Percentiles rank a stretch among this genome's conserved stretches.
These are phyloP conservation scores for Toxoplasma gondii DNA, from an alignment of 169 alveolate genomes.

Conservation along the genomic window DNA sequence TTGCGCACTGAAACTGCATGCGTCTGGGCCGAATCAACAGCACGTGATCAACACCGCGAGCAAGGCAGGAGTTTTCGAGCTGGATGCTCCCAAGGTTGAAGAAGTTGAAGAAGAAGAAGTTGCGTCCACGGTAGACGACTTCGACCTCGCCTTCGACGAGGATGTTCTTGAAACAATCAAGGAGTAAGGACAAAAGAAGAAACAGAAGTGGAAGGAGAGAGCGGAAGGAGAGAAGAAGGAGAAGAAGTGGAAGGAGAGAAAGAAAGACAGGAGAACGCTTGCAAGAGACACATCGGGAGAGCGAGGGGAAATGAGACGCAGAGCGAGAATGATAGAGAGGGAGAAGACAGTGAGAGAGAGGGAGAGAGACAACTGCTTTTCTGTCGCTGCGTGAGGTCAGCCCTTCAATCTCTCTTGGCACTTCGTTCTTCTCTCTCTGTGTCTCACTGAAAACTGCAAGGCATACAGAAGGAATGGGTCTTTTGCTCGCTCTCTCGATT, in stretches of 20 bases:
- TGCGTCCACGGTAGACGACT: not conserved
- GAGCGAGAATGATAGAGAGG: too few species aligned
- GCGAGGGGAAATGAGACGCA: too few species aligned
- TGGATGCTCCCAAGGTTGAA: not conserved
- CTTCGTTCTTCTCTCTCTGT: too few species aligned
- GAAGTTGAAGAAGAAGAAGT: not conserved
- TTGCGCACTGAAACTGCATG: constrained; percentile 1
- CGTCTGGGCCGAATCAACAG: not conserved
- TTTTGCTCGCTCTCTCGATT: too few species aligned
- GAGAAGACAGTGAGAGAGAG: too few species aligned
- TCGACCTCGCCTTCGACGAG: not conserved
- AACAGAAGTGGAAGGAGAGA: not conserved
- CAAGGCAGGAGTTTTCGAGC: not conserved
- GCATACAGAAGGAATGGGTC: too few species aligned
- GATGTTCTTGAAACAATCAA: not conserved
- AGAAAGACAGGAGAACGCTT: too few species aligned
- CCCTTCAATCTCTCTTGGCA: too few species aligned
- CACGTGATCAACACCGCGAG: not conserved
- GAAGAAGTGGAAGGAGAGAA: not conserved
- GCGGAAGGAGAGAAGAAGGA: not conserved
- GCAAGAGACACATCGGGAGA: too few species aligned
- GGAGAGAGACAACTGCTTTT: too few species aligned
- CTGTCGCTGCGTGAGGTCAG: too few species aligned
- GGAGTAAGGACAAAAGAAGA: not conserved
- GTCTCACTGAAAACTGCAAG: too few species aligned